Conservation (phyloP, 805 yeast species). For the Ascoidea tarda region DNA sequence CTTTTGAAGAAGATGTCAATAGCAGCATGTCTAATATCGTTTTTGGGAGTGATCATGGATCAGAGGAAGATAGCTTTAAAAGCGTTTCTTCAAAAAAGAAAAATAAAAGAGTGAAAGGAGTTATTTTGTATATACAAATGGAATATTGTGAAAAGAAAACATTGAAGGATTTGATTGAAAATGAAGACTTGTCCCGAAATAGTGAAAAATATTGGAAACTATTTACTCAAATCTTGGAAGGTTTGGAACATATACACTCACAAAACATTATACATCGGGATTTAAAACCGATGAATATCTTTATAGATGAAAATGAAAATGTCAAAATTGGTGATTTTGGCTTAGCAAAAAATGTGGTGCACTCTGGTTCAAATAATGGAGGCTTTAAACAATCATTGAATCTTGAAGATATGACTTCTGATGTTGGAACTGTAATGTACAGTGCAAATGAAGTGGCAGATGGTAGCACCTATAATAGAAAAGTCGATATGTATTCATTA, state of each 20-base stretch:
- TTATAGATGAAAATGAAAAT: slow-evolving; percentile 80
- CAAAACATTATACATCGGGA: slow-evolving; percentile 95
- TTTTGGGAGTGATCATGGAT: slow-evolving; percentile 1
- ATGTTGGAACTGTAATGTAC: slow-evolving; percentile 87
- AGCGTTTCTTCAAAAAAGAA: slow-evolving; percentile 1
- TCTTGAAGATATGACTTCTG: slow-evolving; percentile 72
- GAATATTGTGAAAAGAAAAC: slow-evolving; percentile 97
- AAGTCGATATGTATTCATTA: slow-evolving; percentile 89
- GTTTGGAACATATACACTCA: slow-evolving; percentile 78
- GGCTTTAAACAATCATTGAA: slow-evolving; percentile 11
- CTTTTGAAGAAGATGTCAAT: slow-evolving; percentile 5
- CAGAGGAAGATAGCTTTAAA: background rate
- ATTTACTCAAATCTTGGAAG: slow-evolving; percentile 78
- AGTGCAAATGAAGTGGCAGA: slow-evolving; percentile 80
- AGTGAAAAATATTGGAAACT: slow-evolving; percentile 83
- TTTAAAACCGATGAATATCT: slow-evolving; percentile 88
- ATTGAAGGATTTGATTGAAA: slow-evolving; percentile 61
- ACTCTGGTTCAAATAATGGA: slow-evolving; percentile 8
- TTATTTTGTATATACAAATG: slow-evolving; percentile 91
- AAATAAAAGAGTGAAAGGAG: slow-evolving; percentile 19
- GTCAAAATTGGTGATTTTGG: slow-evolving; percentile 97
- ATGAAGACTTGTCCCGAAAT: slow-evolving; percentile 55
- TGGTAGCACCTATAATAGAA: slow-evolving; percentile 73
- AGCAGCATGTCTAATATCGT: slow-evolving; percentile 3
- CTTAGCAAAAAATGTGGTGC: slow-evolving; percentile 67